phyloP scores from a whole-genome alignment of 192 early-diverging fungal genomes.

The Geosiphon pyriformis region DNA sequence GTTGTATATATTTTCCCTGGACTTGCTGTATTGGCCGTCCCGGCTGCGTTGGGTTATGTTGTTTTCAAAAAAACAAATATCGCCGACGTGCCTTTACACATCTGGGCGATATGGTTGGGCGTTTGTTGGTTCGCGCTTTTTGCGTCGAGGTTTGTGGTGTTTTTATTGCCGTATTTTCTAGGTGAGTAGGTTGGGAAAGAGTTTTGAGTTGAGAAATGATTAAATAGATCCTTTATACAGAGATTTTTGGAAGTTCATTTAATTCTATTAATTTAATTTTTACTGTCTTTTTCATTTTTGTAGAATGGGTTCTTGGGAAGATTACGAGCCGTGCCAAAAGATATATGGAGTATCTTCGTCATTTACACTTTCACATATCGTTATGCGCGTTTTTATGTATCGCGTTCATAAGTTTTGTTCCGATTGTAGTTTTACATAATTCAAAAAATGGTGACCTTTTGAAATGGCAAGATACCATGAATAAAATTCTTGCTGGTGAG shows the following conservation, averaged over 20 bases:
- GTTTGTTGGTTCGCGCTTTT: conserved; percentile 9
- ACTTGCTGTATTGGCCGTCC: neutral
- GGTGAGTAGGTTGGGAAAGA: neutral
- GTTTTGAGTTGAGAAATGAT: neutral
- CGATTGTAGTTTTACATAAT: neutral
- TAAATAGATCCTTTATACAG: no score
- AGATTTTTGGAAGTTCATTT: no score
- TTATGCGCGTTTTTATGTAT: neutral
- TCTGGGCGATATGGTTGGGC: neutral
- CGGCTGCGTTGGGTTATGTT: neutral
- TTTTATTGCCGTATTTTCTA: neutral
- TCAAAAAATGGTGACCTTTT: neutral
- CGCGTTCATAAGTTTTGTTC: neutral
- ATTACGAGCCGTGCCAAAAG: neutral
- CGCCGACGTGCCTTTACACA: neutral
- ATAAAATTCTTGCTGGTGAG: conserved; percentile 7
- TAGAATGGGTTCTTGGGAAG: conserved; percentile 1
- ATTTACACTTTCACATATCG: conserved; percentile 1
- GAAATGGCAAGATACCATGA: neutral
- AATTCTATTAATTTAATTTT: neutral
- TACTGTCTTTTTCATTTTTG: neutral
- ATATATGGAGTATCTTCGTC: conserved; percentile 4
- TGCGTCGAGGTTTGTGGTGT: conserved; percentile 8
- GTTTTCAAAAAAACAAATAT: neutral
- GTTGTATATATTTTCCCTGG: conserved; percentile 9